Conservation (phyloP, 1,284 basidiomycete genomes). For the Marasmius sp. region DNA sequence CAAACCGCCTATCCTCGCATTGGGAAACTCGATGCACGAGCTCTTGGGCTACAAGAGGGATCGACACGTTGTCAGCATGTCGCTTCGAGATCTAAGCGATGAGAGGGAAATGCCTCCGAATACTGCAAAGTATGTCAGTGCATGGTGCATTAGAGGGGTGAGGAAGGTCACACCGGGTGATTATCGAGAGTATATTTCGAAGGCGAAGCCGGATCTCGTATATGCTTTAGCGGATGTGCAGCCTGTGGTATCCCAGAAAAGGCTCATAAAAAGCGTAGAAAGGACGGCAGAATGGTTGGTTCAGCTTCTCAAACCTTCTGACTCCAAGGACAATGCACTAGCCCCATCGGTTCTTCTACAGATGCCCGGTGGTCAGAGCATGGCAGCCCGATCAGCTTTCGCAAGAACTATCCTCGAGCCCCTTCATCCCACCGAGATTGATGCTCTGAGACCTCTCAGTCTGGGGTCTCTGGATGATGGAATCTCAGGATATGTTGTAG, state of each 20-base stretch:
- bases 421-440: not conserved
- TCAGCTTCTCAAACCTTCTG: not conserved
- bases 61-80: slow-evolving; percentile 52
- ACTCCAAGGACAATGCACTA: not conserved
- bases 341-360: not conserved
- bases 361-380: slow-evolving; percentile 1
- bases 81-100: slow-evolving; percentile 66
- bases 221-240: slow-evolving; percentile 70
- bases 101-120: slow-evolving; percentile 69
- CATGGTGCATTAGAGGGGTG: slow-evolving; percentile 66
- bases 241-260: slow-evolving; percentile 58
- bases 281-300: slow-evolving; percentile 4
- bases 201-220: slow-evolving; percentile 67
- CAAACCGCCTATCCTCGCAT: slow-evolving; percentile 12
- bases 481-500: not conserved
- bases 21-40: not conserved
- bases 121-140: slow-evolving; percentile 53
- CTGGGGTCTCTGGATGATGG: not conserved
- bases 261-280: slow-evolving; percentile 26
- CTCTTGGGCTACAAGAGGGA: slow-evolving; percentile 1
- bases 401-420: not conserved
- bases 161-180: slow-evolving; percentile 57
- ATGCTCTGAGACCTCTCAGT: not conserved
- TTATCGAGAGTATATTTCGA: slow-evolving; percentile 51
- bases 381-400: not conserved